Percentiles rank a stretch among this genome's conserved stretches.
Evolutionary conservation across 352 stramenopile genomes (phyloP).

Genomic region (Phytophthora tentaculata): DNA sequence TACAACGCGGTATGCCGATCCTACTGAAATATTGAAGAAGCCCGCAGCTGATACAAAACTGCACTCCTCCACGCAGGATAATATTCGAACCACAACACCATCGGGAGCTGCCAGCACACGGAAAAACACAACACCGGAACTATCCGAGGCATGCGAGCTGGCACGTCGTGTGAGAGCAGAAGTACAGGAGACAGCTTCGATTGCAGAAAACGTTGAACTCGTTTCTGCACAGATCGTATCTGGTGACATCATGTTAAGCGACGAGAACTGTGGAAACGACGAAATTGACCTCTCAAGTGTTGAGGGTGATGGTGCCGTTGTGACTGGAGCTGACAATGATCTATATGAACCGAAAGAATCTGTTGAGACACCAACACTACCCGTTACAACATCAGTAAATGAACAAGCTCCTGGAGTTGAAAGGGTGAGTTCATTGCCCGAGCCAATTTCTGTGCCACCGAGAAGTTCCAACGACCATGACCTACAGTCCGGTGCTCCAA

Average conservation of each 20-base stretch:
- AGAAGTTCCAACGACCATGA: not conserved
- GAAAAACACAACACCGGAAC: slow-evolving; percentile 10
- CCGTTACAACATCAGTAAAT: not conserved
- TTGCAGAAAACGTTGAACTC: not conserved
- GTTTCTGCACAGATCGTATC: not conserved
- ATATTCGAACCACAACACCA: slow-evolving; percentile 5
- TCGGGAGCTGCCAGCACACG: not conserved
- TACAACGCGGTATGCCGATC: slow-evolving; percentile 6
- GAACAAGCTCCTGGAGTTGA: not conserved
- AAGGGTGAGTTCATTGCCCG: not conserved
- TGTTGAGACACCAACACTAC: not conserved
- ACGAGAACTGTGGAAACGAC: slow-evolving; percentile 3
- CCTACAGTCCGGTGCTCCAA: not conserved
- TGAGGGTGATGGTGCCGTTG: slow-evolving; percentile 9
- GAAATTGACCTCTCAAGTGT: slow-evolving; percentile 19
- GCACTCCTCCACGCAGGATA: slow-evolving; percentile 3
- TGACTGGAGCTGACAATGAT: slow-evolving; percentile 4
- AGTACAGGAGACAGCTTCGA: slow-evolving; percentile 3
- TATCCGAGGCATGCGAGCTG: slow-evolving; percentile 26
- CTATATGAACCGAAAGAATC: slow-evolving; percentile 4
- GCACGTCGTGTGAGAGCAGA: slow-evolving; percentile 22
- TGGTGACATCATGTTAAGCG: not conserved
- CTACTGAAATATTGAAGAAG: slow-evolving; percentile 3
- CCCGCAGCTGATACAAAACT: not conserved
- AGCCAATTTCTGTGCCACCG: not conserved